phyloP scores from a whole-genome alignment of 345 rosid species.

The Eucalyptus grandis region DNA sequence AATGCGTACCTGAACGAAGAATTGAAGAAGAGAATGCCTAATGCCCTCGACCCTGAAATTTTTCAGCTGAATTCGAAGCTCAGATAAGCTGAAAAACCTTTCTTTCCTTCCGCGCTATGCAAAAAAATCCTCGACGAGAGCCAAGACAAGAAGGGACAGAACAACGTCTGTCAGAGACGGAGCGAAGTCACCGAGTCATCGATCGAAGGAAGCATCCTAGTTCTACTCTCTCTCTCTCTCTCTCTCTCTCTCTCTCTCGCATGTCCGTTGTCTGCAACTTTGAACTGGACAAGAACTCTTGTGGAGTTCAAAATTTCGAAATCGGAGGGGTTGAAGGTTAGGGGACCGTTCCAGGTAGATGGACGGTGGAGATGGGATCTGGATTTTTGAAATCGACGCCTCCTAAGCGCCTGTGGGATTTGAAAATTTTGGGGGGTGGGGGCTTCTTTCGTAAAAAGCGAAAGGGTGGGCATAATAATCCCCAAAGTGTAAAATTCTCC shows the following conservation, averaged over 20 bases:
- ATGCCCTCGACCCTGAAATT: slow-evolving; percentile 5
- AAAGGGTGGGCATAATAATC: not conserved
- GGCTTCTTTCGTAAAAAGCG: not conserved
- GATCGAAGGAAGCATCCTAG: not conserved
- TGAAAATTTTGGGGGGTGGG: not conserved
- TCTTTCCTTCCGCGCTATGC: not conserved
- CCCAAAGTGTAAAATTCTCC: not conserved
- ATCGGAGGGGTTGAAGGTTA: not conserved
- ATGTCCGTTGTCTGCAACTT: not conserved
- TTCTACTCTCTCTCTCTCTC: not conserved
- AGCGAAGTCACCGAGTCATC: not conserved
- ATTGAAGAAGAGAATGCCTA: slow-evolving; percentile 24
- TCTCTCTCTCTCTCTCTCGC: not conserved
- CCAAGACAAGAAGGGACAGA: not conserved
- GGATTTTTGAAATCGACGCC: not conserved
- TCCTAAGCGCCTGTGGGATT: not conserved
- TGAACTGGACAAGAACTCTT: not conserved
- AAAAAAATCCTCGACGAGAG: not conserved
- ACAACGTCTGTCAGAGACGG: not conserved
- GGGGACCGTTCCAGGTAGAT: not conserved
- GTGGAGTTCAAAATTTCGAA: not conserved
- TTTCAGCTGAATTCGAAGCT: not conserved
- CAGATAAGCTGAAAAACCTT: not conserved
- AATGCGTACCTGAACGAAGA: slow-evolving; percentile 25
- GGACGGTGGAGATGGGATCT: not conserved